Percentiles rank a stretch among this genome's conserved stretches.
Conservation (phyloP, 2,329 filamentous ascomycete species). For the Sarocladium kiliense region DNA sequence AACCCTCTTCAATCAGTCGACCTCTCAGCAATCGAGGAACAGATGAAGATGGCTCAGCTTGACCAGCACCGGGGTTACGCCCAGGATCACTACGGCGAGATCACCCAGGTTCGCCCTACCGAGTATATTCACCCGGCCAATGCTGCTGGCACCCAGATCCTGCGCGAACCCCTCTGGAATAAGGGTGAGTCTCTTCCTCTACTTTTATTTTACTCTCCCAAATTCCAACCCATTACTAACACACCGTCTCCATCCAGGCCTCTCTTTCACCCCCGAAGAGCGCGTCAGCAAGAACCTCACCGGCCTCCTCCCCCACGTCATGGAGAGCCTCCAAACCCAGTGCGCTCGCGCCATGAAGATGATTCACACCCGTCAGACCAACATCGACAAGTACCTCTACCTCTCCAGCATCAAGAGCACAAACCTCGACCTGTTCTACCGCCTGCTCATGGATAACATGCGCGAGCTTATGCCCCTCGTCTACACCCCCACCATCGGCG, state of each 20-base stretch:
- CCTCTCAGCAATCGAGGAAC: constrained; percentile 50
- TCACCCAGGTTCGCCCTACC: constrained; percentile 48
- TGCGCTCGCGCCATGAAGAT: constrained; percentile 66
- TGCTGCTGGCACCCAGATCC: constrained; percentile 56
- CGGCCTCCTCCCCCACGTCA: constrained; percentile 59
- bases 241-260: constrained; percentile 36
- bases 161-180: constrained; percentile 60
- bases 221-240: constrained; percentile 9
- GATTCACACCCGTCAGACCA: constrained; percentile 62
- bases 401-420: constrained; percentile 69
- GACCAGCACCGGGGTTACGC: constrained; percentile 57
- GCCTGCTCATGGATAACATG: constrained; percentile 71
- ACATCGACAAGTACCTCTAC: constrained; percentile 80
- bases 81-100: constrained; percentile 49
- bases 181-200: constrained; percentile 44
- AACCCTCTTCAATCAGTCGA: constrained; percentile 51
- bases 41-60: constrained; percentile 55
- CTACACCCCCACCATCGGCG: constrained; percentile 87
- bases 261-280: constrained; percentile 60
- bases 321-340: constrained; percentile 56
- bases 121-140: constrained; percentile 47
- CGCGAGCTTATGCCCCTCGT: constrained; percentile 78
- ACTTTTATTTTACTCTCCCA: neutral
- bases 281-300: constrained; percentile 60
- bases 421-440: constrained; percentile 79